These are phyloP conservation scores for Rickenella mellea DNA, from an alignment of 768 basidiomycete species.

Conservation along the genomic window DNA sequence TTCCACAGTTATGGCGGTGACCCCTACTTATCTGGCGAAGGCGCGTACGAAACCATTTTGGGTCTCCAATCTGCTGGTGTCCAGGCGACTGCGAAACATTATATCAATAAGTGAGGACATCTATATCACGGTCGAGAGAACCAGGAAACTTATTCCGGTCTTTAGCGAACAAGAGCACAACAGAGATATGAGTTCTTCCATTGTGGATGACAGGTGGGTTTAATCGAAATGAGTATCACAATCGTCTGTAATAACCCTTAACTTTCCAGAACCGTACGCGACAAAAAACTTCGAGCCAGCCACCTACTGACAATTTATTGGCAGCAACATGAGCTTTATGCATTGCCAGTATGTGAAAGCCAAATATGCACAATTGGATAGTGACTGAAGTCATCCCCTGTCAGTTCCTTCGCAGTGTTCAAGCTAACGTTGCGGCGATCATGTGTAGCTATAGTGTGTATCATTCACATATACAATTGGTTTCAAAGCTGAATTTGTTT, in stretches of 20 bases:
- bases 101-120: neutral
- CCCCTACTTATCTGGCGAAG: conserved; percentile 23
- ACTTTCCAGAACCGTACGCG: too few species aligned
- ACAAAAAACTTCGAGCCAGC: too few species aligned
- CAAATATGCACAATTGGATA: neutral
- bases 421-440: conserved; percentile 15
- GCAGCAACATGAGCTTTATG: conserved; percentile 15
- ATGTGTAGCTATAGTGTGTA: conserved; percentile 18
- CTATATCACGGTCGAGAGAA: neutral
- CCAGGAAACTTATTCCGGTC: neutral
- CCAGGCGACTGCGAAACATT: conserved; percentile 15
- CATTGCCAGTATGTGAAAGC: conserved; percentile 8
- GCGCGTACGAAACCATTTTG: conserved; percentile 20
- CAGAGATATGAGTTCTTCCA: conserved; percentile 11
- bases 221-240: neutral
- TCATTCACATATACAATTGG: neutral
- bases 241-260: too few species aligned
- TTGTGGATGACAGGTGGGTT: conserved; percentile 13
- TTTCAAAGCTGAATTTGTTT: neutral
- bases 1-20: conserved; percentile 10
- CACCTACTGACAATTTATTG: neutral
- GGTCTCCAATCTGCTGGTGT: conserved; percentile 23
- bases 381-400: too few species aligned
- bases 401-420: conserved; percentile 14
- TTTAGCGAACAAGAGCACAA: conserved; percentile 14